Evolutionary conservation across 495 filamentous ascomycete species (phyloP).

Genomic region (Hypoxylon lenormandii): DNA sequence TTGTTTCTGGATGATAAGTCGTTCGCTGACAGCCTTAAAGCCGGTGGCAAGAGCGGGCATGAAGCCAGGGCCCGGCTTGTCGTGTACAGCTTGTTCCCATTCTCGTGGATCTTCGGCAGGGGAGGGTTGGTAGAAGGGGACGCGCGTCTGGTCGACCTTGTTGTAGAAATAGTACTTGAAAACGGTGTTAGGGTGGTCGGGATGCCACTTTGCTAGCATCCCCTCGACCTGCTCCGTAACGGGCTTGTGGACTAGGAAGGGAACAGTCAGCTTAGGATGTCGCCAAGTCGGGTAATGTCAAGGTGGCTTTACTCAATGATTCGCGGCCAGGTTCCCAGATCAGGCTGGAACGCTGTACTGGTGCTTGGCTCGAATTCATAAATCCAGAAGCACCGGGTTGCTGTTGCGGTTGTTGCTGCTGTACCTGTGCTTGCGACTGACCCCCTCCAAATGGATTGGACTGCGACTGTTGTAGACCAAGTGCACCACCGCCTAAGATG

Average conservation of each 20-base stretch:
- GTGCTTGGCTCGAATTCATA: constrained; percentile 52
- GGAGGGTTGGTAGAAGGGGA: constrained; percentile 83
- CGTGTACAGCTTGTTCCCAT: constrained; percentile 92
- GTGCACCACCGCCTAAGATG: constrained; percentile 20
- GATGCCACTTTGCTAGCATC: constrained; percentile 86
- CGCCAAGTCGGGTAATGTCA: too few relatives aligned
- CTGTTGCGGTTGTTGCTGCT: constrained; percentile 44
- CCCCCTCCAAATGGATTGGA: constrained; percentile 41
- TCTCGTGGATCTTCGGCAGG: constrained; percentile 81
- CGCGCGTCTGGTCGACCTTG: constrained; percentile 78
- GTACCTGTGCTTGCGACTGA: constrained; percentile 37
- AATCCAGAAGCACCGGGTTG: constrained; percentile 44
- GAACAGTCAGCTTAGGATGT: constrained; percentile 21
- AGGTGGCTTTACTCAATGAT: constrained; percentile 54
- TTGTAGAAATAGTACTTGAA: constrained; percentile 97
- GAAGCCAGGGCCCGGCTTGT: constrained; percentile 80
- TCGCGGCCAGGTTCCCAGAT: constrained; percentile 64
- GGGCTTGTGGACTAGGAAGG: constrained; percentile 70
- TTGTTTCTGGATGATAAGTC: constrained; percentile 79
- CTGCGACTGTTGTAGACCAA: constrained; percentile 32
- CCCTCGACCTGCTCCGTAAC: constrained; percentile 85
- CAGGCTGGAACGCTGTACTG: constrained; percentile 55
- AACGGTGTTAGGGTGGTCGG: constrained; percentile 73
- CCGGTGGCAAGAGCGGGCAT: constrained; percentile 74
- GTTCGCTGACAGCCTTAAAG: constrained; percentile 73